Percentiles rank a stretch among this genome's conserved stretches.
These are phyloP conservation scores for Gossypium longicalyx DNA, from an alignment of 345 rosid genomes.

Conservation along the genomic window DNA sequence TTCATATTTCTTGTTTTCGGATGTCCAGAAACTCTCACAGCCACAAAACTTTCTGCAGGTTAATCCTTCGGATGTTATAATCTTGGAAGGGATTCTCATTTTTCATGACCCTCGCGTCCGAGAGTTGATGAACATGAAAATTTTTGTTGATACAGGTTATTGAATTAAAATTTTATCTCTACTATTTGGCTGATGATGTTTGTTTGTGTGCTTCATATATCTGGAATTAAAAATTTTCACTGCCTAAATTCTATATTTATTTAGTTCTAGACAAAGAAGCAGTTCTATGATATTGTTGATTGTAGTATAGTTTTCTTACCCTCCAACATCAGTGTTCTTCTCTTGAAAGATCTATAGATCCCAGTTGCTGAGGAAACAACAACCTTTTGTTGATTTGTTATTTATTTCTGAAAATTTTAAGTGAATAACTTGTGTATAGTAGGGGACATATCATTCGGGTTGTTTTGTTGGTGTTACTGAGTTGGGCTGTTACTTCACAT, in stretches of 20 bases:
- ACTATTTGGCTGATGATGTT: background rate
- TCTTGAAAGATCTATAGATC: no score
- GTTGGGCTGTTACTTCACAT: conserved; percentile 35
- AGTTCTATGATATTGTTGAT: background rate
- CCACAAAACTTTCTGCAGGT: conserved; percentile 47
- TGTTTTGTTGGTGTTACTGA: conserved; percentile 24
- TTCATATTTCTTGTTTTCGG: background rate
- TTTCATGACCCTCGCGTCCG: conserved; percentile 87
- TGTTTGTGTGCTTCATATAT: background rate
- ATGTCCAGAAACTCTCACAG: background rate
- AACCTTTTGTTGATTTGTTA: background rate
- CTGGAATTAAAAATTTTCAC: background rate
- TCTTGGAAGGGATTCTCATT: conserved; percentile 90
- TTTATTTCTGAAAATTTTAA: background rate
- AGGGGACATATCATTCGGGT: background rate
- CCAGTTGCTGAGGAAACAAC: background rate
- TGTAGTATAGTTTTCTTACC: background rate
- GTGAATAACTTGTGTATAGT: background rate
- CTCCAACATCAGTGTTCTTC: no score
- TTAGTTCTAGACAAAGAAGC: background rate
- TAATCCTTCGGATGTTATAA: conserved; percentile 88
- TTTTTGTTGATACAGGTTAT: conserved; percentile 92
- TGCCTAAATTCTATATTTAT: background rate
- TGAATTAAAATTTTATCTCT: conserved; percentile 1
- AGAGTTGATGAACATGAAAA: conserved; percentile 94